Percentiles rank a stretch among this genome's conserved stretches.
These are phyloP conservation scores for Spiromastix sp. DNA, from an alignment of 2,329 filamentous ascomycete genomes.

Conservation along the genomic window DNA sequence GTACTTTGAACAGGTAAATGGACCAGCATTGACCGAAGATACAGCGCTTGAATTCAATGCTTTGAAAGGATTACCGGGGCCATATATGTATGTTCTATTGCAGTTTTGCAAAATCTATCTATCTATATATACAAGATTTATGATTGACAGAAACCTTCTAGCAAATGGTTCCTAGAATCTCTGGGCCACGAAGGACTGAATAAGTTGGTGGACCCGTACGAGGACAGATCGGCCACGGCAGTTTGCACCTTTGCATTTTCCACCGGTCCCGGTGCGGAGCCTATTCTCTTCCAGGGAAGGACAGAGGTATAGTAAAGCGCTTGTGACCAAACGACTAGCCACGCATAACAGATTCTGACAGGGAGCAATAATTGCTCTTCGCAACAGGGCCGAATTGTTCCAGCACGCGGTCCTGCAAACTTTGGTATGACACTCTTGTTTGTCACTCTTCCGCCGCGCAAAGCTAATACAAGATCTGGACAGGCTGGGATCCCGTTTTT, in stretches of 20 bases:
- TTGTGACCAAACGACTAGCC: too few species aligned
- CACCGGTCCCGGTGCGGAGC: slow-evolving; percentile 70
- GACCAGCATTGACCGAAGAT: slow-evolving; percentile 90
- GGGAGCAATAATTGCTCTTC: too few species aligned
- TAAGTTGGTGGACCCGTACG: slow-evolving; percentile 77
- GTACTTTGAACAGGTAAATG: slow-evolving; percentile 56
- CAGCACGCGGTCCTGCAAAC: slow-evolving; percentile 62
- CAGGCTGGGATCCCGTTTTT: slow-evolving; percentile 94
- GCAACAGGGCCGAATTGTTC: slow-evolving; percentile 65
- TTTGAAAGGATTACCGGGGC: slow-evolving; percentile 80
- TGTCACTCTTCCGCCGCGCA: too few species aligned
- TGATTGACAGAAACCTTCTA: slow-evolving; percentile 26
- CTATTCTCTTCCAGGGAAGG: slow-evolving; percentile 81
- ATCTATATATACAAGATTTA: slow-evolving; percentile 1
- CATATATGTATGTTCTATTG: slow-evolving; percentile 67
- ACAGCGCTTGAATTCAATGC: slow-evolving; percentile 91
- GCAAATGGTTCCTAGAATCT: slow-evolving; percentile 85
- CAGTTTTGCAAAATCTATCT: background rate
- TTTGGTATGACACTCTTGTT: slow-evolving; percentile 61
- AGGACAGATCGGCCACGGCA: slow-evolving; percentile 83
- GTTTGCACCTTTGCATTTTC: slow-evolving; percentile 95
- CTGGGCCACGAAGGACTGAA: slow-evolving; percentile 80
- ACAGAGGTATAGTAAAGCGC: slow-evolving; percentile 63
- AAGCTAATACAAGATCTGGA: slow-evolving; percentile 5
- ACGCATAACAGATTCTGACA: background rate